Percentiles rank a stretch among this genome's conserved stretches.
Conservation (phyloP, 2,329 filamentous ascomycete genomes). For the Scytalidium sp. region DNA sequence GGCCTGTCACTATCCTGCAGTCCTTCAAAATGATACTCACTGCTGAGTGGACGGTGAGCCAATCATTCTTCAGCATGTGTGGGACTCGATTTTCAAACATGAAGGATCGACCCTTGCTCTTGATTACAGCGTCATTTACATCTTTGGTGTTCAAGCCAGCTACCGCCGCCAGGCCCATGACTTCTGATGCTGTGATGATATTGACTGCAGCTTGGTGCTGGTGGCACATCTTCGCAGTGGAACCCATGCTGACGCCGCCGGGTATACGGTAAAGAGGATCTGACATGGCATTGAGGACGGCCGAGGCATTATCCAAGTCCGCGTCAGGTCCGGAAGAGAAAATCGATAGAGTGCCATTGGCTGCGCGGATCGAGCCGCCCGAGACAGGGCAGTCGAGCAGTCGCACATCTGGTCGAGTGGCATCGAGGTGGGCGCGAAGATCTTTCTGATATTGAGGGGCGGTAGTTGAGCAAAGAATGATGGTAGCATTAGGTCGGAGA, state of each 20-base stretch:
- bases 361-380: constrained; percentile 63
- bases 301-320: constrained; percentile 53
- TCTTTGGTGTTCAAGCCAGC: constrained; percentile 45
- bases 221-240: constrained; percentile 60
- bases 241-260: constrained; percentile 54
- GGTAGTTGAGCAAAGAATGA: constrained; percentile 67
- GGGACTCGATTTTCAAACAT: constrained; percentile 35
- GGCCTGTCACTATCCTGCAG: constrained; percentile 16
- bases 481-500: constrained; percentile 54
- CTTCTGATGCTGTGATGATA: constrained; percentile 54
- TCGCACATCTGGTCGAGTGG: constrained; percentile 58
- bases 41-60: constrained; percentile 30
- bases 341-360: constrained; percentile 68
- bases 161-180: constrained; percentile 52
- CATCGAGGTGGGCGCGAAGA: constrained; percentile 52
- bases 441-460: constrained; percentile 61
- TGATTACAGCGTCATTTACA: constrained; percentile 44
- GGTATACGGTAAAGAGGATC: constrained; percentile 58
- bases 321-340: constrained; percentile 63
- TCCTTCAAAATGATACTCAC: constrained; percentile 28
- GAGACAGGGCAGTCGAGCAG: constrained; percentile 70
- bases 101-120: constrained; percentile 32
- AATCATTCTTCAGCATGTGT: constrained; percentile 33
- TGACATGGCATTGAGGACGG: constrained; percentile 60
- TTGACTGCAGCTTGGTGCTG: constrained; percentile 49